Evolutionary conservation across 164 flowering plant species (phyloP).

Genomic region (Hamamelis virginiana): DNA sequence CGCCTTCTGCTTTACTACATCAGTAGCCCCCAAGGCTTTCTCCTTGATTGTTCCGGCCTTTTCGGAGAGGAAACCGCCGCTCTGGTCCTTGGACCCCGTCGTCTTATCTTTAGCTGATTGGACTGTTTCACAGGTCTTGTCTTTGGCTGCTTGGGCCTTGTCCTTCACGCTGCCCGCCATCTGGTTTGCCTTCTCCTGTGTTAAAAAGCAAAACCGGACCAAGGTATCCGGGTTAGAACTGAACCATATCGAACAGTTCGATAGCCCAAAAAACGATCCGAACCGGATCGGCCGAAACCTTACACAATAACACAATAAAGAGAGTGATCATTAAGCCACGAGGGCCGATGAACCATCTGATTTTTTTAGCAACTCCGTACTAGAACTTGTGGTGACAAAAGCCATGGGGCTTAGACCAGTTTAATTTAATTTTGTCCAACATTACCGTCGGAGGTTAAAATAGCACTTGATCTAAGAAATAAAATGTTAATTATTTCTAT

Average conservation of each 20-base stretch:
- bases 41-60: conserved; percentile 19
- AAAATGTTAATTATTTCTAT: no score
- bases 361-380: no score
- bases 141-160: conserved; percentile 29
- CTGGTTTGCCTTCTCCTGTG: conserved; percentile 37
- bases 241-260: not conserved
- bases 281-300: no score
- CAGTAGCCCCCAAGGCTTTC: conserved; percentile 2
- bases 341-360: no score
- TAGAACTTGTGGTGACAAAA: no score
- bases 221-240: not conserved
- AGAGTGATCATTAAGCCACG: no score
- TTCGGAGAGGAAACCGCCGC: conserved; percentile 8
- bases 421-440: no score
- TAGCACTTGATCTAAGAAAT: no score
- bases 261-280: no score
- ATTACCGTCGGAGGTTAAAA: no score
- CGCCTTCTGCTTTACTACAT: conserved; percentile 8
- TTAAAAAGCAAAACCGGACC: not conserved
- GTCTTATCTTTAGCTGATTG: conserved; percentile 39
- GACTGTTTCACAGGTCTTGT: conserved; percentile 20
- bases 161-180: conserved; percentile 33
- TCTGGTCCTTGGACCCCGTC: conserved; percentile 7
- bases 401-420: no score
- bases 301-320: no score